Evolutionary conservation across 2,329 filamentous ascomycete genomes (phyloP).

Genomic region (Trichoderma guizhouense): DNA sequence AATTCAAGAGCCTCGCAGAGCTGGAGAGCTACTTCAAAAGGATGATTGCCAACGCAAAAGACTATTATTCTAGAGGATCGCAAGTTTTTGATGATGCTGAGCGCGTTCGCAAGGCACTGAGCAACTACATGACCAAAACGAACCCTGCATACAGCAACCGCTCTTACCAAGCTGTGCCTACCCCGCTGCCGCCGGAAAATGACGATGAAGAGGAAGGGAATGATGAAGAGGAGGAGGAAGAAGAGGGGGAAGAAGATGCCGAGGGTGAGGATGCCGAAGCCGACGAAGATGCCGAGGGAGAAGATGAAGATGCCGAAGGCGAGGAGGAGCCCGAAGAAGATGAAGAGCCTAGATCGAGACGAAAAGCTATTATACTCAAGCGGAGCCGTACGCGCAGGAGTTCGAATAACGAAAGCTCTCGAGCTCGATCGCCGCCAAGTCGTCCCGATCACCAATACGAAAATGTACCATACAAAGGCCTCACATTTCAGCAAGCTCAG

Average conservation of each 20-base stretch:
- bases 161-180: constrained; percentile 67
- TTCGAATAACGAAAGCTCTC: constrained; percentile 33
- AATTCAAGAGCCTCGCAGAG: constrained; percentile 68
- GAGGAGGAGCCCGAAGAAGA: constrained; percentile 31
- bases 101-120: constrained; percentile 78
- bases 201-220: constrained; percentile 31
- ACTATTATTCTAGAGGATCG: constrained; percentile 72
- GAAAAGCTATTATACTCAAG: constrained; percentile 40
- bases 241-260: constrained; percentile 32
- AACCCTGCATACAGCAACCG: constrained; percentile 76
- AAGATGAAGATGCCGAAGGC: constrained; percentile 26
- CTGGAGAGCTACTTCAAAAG: constrained; percentile 85
- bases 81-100: constrained; percentile 79
- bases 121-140: constrained; percentile 81
- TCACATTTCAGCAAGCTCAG: constrained; percentile 80
- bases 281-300: constrained; percentile 28
- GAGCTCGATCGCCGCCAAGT: constrained; percentile 36
- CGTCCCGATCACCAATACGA: constrained; percentile 54
- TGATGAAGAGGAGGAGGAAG: constrained; percentile 29
- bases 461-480: constrained; percentile 61
- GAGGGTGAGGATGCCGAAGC: constrained; percentile 31
- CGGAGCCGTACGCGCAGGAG: constrained; percentile 36
- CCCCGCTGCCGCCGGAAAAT: constrained; percentile 58
- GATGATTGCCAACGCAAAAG: constrained; percentile 83
- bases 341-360: constrained; percentile 31